Conservation (phyloP, 148 eudicot genomes). For the Agrostemma githago region DNA sequence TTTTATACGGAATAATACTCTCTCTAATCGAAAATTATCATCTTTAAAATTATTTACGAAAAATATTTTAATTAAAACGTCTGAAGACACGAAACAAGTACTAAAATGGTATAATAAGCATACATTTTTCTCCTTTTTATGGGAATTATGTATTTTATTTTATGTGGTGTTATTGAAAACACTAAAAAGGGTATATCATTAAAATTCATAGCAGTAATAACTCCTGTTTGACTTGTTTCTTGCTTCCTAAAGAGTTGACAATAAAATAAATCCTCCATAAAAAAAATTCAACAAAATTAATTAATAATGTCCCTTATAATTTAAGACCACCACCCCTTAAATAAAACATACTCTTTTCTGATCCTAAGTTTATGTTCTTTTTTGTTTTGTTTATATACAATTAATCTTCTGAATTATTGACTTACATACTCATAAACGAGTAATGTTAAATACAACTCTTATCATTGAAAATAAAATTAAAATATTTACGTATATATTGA, state of each 20-base stretch:
- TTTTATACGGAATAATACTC: background rate
- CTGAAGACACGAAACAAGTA: too few relatives aligned
- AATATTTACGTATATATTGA: too few relatives aligned
- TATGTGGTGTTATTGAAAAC: background rate
- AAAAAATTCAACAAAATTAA: too few relatives aligned
- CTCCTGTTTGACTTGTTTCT: background rate
- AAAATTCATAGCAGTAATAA: background rate
- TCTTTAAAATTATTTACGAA: too few relatives aligned
- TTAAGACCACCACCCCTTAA: conserved; percentile 8
- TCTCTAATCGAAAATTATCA: too few relatives aligned
- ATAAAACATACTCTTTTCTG: background rate
- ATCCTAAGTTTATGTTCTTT: background rate
- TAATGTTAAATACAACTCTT: too few relatives aligned
- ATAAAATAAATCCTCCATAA: background rate
- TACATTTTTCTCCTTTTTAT: background rate
- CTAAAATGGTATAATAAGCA: too few relatives aligned
- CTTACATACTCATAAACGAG: background rate
- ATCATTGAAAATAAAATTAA: too few relatives aligned
- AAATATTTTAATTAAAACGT: too few relatives aligned
- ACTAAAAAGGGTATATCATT: background rate
- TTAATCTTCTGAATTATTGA: background rate
- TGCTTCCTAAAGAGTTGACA: background rate
- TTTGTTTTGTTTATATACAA: too few relatives aligned
- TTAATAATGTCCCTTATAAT: conserved; percentile 3
- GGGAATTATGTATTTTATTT: background rate